Conservation (phyloP, 1,139 yeast species). For the Protomyces lactucae-debilis region DNA sequence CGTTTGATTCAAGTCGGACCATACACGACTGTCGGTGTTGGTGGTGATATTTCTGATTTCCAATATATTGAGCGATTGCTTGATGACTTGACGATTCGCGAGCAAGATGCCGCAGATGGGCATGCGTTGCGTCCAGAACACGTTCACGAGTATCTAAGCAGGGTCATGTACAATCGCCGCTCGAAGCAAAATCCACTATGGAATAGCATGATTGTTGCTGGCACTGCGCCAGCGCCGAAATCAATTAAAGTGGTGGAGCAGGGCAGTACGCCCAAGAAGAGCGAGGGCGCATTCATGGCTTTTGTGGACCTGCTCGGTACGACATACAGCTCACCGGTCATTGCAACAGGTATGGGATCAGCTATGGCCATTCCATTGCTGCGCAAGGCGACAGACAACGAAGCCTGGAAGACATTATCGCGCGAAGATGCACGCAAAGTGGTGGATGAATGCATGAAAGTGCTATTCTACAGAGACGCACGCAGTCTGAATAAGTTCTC, state of each 20-base stretch:
- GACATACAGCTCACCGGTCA: constrained; percentile 76
- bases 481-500: constrained; percentile 83
- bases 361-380: constrained; percentile 89
- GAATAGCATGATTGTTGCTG: constrained; percentile 92
- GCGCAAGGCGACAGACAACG: constrained; percentile 78
- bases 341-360: constrained; percentile 96
- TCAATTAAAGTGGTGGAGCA: constrained; percentile 2
- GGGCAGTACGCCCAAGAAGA: constrained; percentile 16
- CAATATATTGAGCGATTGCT: constrained; percentile 73
- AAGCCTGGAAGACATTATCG: constrained; percentile 60
- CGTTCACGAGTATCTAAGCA: constrained; percentile 79
- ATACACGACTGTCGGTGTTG: constrained; percentile 83
- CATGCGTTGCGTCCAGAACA: constrained; percentile 75
- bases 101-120: constrained; percentile 75
- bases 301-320: constrained; percentile 92
- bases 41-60: constrained; percentile 93
- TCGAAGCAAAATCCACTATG: constrained; percentile 92
- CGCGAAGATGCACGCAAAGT: constrained; percentile 72
- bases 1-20: constrained; percentile 77
- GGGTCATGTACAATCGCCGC: constrained; percentile 81
- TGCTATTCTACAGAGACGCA: constrained; percentile 92
- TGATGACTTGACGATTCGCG: constrained; percentile 73
- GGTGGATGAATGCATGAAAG: constrained; percentile 84
- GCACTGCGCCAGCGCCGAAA: constrained; percentile 38
- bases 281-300: constrained; percentile 56